These are phyloP conservation scores for Nicotiana otophora DNA, from an alignment of 257 asterid species.

Conservation along the genomic window DNA sequence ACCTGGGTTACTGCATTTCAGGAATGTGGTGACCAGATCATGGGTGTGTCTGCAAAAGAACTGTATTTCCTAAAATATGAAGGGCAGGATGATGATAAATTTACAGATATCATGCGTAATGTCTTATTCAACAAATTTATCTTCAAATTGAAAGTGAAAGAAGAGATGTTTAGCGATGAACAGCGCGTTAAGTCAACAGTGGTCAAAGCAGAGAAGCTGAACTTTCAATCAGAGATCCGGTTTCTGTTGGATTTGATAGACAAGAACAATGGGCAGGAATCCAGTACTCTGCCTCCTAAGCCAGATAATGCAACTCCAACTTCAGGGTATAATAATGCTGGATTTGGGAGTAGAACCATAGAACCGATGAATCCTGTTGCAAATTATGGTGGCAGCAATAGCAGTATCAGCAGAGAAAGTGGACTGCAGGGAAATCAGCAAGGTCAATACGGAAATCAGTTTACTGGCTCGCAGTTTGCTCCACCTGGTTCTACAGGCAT, in stretches of 20 bases:
- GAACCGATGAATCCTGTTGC: slow-evolving; percentile 25
- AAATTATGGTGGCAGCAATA: slow-evolving; percentile 29
- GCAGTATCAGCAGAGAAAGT: slow-evolving; percentile 29
- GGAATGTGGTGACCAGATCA: slow-evolving; percentile 76
- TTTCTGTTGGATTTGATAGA: slow-evolving; percentile 44
- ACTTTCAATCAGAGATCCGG: slow-evolving; percentile 45
- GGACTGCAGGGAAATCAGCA: slow-evolving; percentile 30
- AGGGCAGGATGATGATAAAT: slow-evolving; percentile 75
- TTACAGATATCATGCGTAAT: slow-evolving; percentile 43
- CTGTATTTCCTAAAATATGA: slow-evolving; percentile 59
- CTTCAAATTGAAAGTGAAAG: slow-evolving; percentile 85
- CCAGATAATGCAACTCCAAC: slow-evolving; percentile 24
- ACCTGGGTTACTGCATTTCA: slow-evolving; percentile 91
- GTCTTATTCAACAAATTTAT: slow-evolving; percentile 45
- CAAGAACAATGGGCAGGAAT: slow-evolving; percentile 40
- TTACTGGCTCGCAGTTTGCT: slow-evolving; percentile 43
- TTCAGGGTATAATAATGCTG: slow-evolving; percentile 29
- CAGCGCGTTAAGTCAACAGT: slow-evolving; percentile 79
- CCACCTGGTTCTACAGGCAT: slow-evolving; percentile 32
- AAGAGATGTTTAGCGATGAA: slow-evolving; percentile 73
- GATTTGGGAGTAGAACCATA: slow-evolving; percentile 30
- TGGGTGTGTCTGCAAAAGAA: slow-evolving; percentile 84
- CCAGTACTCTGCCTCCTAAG: slow-evolving; percentile 32
- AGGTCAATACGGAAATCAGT: slow-evolving; percentile 42
- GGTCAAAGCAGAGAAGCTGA: slow-evolving; percentile 63